Percentiles rank a stretch among this genome's conserved stretches.
phyloP scores from a whole-genome alignment of 208 protist genomes.

The Trypanosoma avium region DNA sequence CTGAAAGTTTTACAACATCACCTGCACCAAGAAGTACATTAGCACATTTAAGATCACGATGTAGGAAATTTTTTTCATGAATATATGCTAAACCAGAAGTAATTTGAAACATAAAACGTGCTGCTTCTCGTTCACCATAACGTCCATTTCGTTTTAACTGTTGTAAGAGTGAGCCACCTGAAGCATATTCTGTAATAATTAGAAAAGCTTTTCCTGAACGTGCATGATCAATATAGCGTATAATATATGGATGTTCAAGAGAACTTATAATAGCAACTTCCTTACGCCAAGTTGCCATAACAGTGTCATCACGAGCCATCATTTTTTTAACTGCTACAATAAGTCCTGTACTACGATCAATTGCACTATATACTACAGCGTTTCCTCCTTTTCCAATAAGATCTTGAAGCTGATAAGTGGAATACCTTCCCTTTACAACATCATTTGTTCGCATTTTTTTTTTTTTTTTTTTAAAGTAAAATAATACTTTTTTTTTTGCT shows the following conservation, averaged over 20 bases:
- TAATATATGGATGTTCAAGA: conserved; percentile 51
- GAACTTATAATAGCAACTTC: conserved; percentile 71
- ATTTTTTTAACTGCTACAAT: conserved; percentile 80
- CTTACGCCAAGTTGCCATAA: conserved; percentile 56
- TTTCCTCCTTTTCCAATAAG: conserved; percentile 76
- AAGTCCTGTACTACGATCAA: conserved; percentile 43
- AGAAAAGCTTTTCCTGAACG: conserved; percentile 53
- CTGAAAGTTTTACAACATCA: conserved; percentile 76
- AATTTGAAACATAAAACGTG: conserved; percentile 54
- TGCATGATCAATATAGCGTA: conserved; percentile 86
- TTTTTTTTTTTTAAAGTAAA: conserved; percentile 17
- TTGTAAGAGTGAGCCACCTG: conserved; percentile 58
- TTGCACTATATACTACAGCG: conserved; percentile 67
- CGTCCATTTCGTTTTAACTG: conserved; percentile 30
- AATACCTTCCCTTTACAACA: conserved; percentile 76
- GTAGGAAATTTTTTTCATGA: conserved; percentile 61
- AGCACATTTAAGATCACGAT: conserved; percentile 89
- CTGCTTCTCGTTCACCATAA: conserved; percentile 35
- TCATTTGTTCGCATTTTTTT: conserved; percentile 5
- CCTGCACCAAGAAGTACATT: conserved; percentile 75
- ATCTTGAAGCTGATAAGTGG: conserved; percentile 71
- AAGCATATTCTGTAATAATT: conserved; percentile 76
- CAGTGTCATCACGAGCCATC: conserved; percentile 33
- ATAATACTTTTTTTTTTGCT: no score
- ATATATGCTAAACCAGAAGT: conserved; percentile 63